phyloP scores from a whole-genome alignment of 1,284 basidiomycete genomes.

The Omphalotus olearius region DNA sequence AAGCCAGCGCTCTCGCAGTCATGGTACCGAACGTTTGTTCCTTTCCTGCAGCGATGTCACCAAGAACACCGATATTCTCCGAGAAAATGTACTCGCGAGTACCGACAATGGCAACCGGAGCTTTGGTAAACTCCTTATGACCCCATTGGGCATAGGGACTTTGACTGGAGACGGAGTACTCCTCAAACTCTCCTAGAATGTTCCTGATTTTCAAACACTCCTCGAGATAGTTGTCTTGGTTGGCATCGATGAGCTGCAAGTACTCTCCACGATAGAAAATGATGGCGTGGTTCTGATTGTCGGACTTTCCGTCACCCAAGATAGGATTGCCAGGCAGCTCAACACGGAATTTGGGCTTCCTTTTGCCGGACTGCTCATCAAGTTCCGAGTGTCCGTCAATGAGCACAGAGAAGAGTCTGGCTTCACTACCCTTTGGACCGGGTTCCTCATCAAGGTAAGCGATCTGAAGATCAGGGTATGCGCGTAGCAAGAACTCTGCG shows the following conservation, averaged over 20 bases:
- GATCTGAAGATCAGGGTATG: conserved; percentile 98
- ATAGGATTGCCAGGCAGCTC: conserved; percentile 99
- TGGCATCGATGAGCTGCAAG: conserved; percentile 98
- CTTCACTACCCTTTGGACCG: conserved; percentile 83
- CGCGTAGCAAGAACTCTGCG: conserved; percentile 95
- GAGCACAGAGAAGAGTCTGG: conserved; percentile 88
- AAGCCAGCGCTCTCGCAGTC: conserved; percentile 92
- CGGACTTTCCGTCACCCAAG: conserved; percentile 98
- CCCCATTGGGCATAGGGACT: conserved; percentile 95
- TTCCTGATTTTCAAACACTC: conserved; percentile 99
- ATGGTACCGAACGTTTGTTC: conserved; percentile 99
- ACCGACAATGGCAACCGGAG: conserved; percentile 96
- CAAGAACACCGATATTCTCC: conserved; percentile 98
- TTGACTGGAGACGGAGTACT: conserved; percentile 86
- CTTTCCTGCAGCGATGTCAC: conserved; percentile 99
- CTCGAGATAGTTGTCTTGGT: conserved; percentile 99
- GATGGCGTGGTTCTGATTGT: conserved; percentile 99
- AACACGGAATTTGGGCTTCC: conserved; percentile 96
- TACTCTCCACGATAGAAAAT: conserved; percentile 99
- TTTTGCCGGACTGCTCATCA: conserved; percentile 82
- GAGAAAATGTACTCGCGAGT: conserved; percentile 99
- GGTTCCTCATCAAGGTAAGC: conserved; percentile 98
- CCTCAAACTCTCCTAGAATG: conserved; percentile 96
- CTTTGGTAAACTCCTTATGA: conserved; percentile 85
- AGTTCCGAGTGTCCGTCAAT: conserved; percentile 99